Evolutionary conservation across 345 rosid genomes (phyloP).

Genomic region (Reutealis trisperma): DNA sequence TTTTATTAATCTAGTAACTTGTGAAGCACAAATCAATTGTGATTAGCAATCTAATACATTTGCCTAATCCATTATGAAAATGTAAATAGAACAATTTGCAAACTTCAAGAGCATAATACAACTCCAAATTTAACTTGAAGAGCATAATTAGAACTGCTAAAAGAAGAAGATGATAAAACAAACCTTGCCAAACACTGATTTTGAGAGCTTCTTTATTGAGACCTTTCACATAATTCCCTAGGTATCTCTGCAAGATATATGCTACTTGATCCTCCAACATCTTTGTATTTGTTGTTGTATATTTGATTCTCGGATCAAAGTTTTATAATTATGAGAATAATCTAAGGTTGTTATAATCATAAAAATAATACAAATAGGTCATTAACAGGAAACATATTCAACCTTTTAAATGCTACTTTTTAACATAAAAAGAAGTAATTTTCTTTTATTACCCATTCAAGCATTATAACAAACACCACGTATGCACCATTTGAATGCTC

Average conservation of each 20-base stretch:
- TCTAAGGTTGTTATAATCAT: not conserved
- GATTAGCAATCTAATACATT: too few species aligned
- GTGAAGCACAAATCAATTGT: too few species aligned
- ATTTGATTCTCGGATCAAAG: not conserved
- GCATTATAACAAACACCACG: too few species aligned
- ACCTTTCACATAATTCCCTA: slow-evolving; percentile 89
- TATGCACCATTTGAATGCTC: not conserved
- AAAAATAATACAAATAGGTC: not conserved
- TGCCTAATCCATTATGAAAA: too few species aligned
- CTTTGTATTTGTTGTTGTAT: slow-evolving; percentile 11
- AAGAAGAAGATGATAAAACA: not conserved
- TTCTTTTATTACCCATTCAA: too few species aligned
- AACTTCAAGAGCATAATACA: too few species aligned
- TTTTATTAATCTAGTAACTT: too few species aligned
- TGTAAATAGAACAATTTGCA: too few species aligned
- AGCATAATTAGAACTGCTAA: not conserved
- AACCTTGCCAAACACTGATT: slow-evolving; percentile 98
- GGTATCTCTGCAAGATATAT: slow-evolving; percentile 72
- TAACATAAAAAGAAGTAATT: too few species aligned
- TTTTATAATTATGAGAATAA: not conserved
- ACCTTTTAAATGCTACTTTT: too few species aligned
- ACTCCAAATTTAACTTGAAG: too few species aligned
- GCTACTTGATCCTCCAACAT: slow-evolving; percentile 99
- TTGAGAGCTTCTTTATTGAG: slow-evolving; percentile 93
- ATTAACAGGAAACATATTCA: not conserved